Evolutionary conservation across 768 basidiomycete species (phyloP).

Genomic region (Psilocybe azurescens): DNA sequence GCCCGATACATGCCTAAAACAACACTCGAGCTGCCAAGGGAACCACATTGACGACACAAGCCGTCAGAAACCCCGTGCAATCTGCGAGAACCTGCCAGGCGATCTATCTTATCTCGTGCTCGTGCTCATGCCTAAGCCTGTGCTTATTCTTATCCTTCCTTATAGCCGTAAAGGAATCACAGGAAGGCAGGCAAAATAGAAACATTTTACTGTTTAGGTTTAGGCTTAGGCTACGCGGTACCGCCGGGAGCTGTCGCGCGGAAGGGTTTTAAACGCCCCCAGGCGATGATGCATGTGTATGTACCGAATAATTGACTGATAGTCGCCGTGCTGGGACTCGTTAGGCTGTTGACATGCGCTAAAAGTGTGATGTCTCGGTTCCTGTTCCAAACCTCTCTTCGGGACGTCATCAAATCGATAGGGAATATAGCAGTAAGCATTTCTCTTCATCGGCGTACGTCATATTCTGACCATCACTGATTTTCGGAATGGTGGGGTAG

Average conservation of each 20-base stretch:
- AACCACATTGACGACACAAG: constrained; percentile 9
- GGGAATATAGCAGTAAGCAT: background rate
- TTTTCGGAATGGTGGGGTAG: no score
- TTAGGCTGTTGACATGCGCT: background rate
- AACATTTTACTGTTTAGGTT: background rate
- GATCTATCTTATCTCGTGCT: constrained; percentile 5
- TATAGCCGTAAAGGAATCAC: background rate
- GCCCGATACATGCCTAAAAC: constrained; percentile 2
- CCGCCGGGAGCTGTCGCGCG: background rate
- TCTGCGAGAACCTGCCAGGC: constrained; percentile 4
- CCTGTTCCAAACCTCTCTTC: background rate
- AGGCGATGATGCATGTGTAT: background rate
- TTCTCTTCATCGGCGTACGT: background rate
- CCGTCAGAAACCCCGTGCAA: background rate
- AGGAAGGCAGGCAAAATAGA: background rate
- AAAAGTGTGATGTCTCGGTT: background rate
- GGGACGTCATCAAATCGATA: background rate
- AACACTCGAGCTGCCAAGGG: constrained; percentile 11
- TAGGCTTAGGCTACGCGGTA: background rate
- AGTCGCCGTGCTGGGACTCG: background rate
- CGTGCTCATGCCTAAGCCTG: background rate
- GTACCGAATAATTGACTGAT: background rate
- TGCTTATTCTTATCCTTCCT: background rate
- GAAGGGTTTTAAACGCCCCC: background rate
- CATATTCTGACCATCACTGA: background rate